Conservation (phyloP, 371 early-diverging fungal species). For the Sporodiniella umbellata region DNA sequence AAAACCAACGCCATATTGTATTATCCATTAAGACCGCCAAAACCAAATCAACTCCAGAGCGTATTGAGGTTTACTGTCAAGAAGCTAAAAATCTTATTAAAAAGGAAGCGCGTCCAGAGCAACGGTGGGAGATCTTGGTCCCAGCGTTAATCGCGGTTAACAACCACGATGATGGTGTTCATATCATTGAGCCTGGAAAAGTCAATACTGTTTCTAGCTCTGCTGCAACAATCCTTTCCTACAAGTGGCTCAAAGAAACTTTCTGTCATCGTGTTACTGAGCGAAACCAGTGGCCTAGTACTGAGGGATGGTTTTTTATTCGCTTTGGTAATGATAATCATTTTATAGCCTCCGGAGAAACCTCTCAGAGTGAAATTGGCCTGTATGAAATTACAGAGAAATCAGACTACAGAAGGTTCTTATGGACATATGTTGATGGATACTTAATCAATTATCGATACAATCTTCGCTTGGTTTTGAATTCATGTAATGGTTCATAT, state of each 20-base stretch:
- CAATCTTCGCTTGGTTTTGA: slow-evolving; percentile 33
- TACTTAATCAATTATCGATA: slow-evolving; percentile 55
- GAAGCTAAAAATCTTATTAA: slow-evolving; percentile 32
- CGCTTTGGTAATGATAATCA: slow-evolving; percentile 34
- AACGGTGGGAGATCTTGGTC: slow-evolving; percentile 41
- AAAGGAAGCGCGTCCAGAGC: slow-evolving; percentile 31
- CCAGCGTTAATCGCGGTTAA: slow-evolving; percentile 36
- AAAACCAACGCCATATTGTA: slow-evolving; percentile 27
- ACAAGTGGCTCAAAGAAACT: slow-evolving; percentile 33
- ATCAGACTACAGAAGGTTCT: slow-evolving; percentile 35
- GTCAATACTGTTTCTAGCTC: slow-evolving; percentile 21
- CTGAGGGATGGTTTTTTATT: slow-evolving; percentile 41
- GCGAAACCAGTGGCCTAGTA: slow-evolving; percentile 25
- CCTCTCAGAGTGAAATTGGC: slow-evolving; percentile 32
- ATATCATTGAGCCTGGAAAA: slow-evolving; percentile 36
- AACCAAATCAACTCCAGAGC: slow-evolving; percentile 13
- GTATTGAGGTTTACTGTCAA: slow-evolving; percentile 36
- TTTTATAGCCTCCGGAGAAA: slow-evolving; percentile 35
- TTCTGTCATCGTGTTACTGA: slow-evolving; percentile 24
- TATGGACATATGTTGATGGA: slow-evolving; percentile 52
- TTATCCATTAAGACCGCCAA: slow-evolving; percentile 35
- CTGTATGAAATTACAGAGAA: slow-evolving; percentile 25
- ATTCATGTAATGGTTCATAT: slow-evolving; percentile 18
- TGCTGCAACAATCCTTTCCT: slow-evolving; percentile 24
- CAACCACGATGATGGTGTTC: slow-evolving; percentile 27